Evolutionary conservation across 495 filamentous ascomycete genomes (phyloP), one percentile per base, ranked within the genome.

Genomic region (Alectoria sarmentosa): DNA sequence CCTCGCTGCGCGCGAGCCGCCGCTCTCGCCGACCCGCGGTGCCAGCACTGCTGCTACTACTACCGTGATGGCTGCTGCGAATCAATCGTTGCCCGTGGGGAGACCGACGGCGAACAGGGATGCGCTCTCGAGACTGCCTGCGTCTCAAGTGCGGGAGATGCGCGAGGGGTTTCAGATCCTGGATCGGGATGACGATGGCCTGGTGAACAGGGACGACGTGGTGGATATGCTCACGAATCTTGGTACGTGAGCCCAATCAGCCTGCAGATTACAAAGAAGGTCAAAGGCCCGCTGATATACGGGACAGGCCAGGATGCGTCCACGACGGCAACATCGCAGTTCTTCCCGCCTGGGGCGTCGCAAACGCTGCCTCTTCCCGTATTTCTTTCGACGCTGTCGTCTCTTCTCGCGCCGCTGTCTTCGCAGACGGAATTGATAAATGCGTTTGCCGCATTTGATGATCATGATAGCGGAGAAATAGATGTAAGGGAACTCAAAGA

Each of bases 371-470:
- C 88, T 58, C 86, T 98, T 48, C 88, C 92, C 1, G 80, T 85
- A 3, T 98, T 93, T 72, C 80, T 98, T 21, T 90, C 88, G 67
- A 86, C 84, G 11, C 79, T 98, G 10, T 87, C 91, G 0, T 77
- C 80, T 13, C 79, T 89, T 1, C 77, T 98, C n/a, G 82, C 83
- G 1, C 81, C 84, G 0, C 77, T 97, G 23, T 91, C 88, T 0
- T 84, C 87, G 4, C 83, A 83, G 17, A 79, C 84, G 28, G 94
- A 98, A 66, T 82, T 98, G 0, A 69, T 88, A 3, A 90, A 89
- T 9, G 94, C 95, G 0, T 90, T 98, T 67, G 88, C 89, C 14
- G 95, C 95, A 0, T 98, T 98, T 68, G 94, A 98, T 70, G 90
- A 95, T 66, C 90, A 95, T 67, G 94, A 98, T 73, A 91, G 89